Evolutionary conservation across 331 rosid genomes (phyloP).

Genomic region (Malus hybrid): DNA sequence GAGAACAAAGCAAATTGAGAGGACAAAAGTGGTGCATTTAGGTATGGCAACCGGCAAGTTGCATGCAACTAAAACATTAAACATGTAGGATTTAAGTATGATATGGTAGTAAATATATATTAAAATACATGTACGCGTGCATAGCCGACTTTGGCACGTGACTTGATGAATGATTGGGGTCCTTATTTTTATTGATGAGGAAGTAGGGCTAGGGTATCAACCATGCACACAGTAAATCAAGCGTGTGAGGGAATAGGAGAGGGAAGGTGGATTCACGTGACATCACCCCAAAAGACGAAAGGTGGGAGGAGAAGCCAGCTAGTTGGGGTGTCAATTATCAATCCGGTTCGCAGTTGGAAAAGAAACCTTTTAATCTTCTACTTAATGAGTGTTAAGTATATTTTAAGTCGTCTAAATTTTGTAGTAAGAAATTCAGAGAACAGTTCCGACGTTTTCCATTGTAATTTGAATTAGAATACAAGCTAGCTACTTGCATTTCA

Average conservation of each 20-base stretch:
- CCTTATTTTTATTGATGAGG: conserved; percentile 4
- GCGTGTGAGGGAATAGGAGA: conserved; percentile 43
- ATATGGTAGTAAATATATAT: not conserved
- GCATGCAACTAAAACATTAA: conserved; percentile 1
- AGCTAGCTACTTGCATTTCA: conserved; percentile 22
- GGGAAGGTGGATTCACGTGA: conserved; percentile 77
- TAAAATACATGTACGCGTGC: conserved; percentile 34
- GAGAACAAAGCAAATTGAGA: conserved; percentile 5
- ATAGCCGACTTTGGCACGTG: conserved; percentile 55
- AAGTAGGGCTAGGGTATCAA: conserved; percentile 9
- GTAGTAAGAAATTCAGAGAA: conserved; percentile 3
- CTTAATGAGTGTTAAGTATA: conserved; percentile 5
- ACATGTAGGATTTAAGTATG: not conserved
- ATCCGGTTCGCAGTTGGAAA: conserved; percentile 49
- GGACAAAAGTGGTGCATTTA: conserved; percentile 13
- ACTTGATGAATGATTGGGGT: conserved; percentile 29
- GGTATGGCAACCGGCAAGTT: not conserved
- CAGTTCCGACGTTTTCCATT: conserved; percentile 12
- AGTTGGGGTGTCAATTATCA: conserved; percentile 58
- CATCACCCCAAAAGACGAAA: conserved; percentile 33
- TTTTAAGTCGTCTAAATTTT: conserved; percentile 16
- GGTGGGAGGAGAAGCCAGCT: conserved; percentile 28
- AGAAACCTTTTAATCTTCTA: conserved; percentile 23
- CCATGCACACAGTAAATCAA: not conserved
- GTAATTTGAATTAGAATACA: not conserved